Evolutionary conservation across 192 early-diverging fungal species (phyloP), one percentile per base, ranked within the genome.

Genomic region (Backusella westeae): DNA sequence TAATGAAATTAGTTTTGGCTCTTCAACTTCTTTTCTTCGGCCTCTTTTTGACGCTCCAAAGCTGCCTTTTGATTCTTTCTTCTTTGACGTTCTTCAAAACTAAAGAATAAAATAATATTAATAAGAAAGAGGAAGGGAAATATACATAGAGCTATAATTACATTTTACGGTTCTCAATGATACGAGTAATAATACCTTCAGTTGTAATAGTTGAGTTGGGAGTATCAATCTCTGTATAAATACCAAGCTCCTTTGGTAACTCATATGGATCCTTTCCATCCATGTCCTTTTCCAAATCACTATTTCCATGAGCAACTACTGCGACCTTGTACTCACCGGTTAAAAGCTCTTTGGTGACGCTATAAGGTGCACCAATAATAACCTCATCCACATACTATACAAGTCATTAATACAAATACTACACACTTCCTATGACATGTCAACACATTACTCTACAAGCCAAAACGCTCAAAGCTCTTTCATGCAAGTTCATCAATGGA

Each of bases 401-500:
- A 12, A 67, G 53, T 6, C 15, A 17, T 66, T 39, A 67, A n/a
- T 67, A 74, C 38, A 39, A 9, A 32, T 32, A 32, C 32, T 3
- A 39, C 38, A 39, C 38, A 3, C 10, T 38, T 34, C 8, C 0
- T 29, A 53, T 36, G 10, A 19, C 0, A 63, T 6, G 4, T 49
- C 4, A 49, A 39, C 0, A 1, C 85, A 87, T 88, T 89, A 94
- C 93, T n/a, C 93, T 85, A 78, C 97, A 98, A 73, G 93, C 90
- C 63, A 98, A 84, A n/a, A 94, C 97, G 79, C 94, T 93, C 42
- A 98, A 85, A 46, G 92, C 95, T 52, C 97, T 91, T 86, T 98
- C 97, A 84, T 97, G 91, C 59, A 97, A 84, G 84, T 96, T 97
- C 96, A 99, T 95, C 63, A 99, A 87, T 1, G 97, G 96, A 84